phyloP scores from a whole-genome alignment of 2,329 filamentous ascomycete genomes.

The Cordyceps militaris region DNA sequence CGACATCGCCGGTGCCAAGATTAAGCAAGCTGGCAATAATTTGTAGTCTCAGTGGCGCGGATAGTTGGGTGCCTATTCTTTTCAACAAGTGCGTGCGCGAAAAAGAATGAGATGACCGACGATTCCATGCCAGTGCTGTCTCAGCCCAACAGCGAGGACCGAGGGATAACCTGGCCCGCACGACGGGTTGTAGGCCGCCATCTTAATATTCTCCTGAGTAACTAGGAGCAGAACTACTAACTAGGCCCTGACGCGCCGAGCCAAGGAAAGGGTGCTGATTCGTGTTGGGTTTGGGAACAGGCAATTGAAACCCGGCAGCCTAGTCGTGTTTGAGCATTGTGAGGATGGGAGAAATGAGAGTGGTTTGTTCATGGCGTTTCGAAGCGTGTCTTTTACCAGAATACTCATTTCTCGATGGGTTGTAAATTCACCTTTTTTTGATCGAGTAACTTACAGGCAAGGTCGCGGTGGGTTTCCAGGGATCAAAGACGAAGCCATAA shows the following conservation, averaged over 20 bases:
- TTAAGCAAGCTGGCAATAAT: background rate
- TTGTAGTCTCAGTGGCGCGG: background rate
- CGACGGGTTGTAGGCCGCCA: background rate
- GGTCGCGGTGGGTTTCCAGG: background rate
- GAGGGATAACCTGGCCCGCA: background rate
- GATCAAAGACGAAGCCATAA: background rate
- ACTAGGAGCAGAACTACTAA: background rate
- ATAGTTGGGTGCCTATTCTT: background rate
- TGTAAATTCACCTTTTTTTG: background rate
- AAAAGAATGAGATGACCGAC: background rate
- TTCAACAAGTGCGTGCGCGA: background rate
- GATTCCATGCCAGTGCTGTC: slow-evolving; percentile 1
- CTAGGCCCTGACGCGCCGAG: background rate
- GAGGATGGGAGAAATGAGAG: background rate
- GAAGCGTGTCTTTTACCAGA: background rate
- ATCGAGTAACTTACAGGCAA: background rate
- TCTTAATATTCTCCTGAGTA: background rate
- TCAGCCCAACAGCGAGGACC: slow-evolving; percentile 1
- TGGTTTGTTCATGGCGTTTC: background rate
- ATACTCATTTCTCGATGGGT: background rate
- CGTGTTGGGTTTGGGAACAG: background rate
- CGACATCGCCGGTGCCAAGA: background rate
- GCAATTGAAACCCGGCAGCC: background rate
- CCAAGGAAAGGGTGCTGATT: background rate
- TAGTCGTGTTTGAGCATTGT: background rate